These are phyloP conservation scores for Phytophthora boehmeriae DNA, from an alignment of 352 stramenopile species.

Conservation along the genomic window DNA sequence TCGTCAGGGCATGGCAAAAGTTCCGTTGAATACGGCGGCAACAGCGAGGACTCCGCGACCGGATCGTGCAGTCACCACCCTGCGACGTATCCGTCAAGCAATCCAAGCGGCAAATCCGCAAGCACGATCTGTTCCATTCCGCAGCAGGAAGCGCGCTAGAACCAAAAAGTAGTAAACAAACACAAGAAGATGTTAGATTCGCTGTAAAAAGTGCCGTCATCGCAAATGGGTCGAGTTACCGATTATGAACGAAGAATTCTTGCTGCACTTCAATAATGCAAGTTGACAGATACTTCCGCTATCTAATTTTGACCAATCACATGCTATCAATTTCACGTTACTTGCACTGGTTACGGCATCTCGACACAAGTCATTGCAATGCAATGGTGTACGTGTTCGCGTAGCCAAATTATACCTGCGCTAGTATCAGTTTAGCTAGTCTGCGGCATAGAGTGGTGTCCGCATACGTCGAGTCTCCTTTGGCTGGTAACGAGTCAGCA, in stretches of 20 bases:
- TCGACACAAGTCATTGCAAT: slow-evolving; percentile 5
- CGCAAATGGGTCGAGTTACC: too few species aligned
- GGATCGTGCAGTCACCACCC: slow-evolving; percentile 5
- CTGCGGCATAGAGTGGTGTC: slow-evolving; percentile 3
- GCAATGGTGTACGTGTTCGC: too few species aligned
- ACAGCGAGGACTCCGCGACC: background rate
- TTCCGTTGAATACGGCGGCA: background rate
- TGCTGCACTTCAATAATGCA: background rate
- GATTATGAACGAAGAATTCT: background rate
- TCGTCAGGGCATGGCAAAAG: slow-evolving; percentile 4
- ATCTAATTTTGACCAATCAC: background rate
- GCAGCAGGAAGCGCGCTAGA: slow-evolving; percentile 9
- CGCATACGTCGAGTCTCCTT: slow-evolving; percentile 2
- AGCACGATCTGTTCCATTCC: background rate
- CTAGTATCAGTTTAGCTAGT: too few species aligned
- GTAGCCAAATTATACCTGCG: too few species aligned
- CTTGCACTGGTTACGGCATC: background rate
- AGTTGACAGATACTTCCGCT: background rate
- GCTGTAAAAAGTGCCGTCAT: too few species aligned
- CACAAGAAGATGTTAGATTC: background rate
- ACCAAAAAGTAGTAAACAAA: slow-evolving; percentile 12
- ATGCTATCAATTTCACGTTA: background rate
- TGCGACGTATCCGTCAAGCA: slow-evolving; percentile 1
- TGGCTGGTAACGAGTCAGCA: background rate
- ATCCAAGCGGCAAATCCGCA: slow-evolving; percentile 5